These are phyloP conservation scores for Solanum pinnatisectum DNA, from an alignment of 257 asterid genomes.

Conservation along the genomic window DNA sequence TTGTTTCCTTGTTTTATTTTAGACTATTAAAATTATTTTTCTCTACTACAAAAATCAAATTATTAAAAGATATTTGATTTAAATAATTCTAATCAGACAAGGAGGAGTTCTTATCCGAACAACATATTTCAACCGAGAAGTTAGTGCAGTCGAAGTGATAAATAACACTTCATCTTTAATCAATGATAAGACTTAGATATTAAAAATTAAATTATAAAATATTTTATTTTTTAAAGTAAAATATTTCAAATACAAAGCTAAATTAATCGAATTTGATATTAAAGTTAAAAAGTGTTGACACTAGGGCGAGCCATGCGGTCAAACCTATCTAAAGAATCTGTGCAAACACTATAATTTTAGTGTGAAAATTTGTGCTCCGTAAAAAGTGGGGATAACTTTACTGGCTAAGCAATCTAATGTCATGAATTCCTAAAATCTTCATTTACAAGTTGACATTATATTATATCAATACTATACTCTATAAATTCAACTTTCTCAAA, in stretches of 20 bases:
- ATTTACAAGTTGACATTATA: neutral
- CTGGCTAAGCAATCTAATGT: neutral
- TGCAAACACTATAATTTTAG: neutral
- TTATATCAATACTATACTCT: neutral
- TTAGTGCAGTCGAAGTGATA: neutral
- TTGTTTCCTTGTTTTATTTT: neutral
- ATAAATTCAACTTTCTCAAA: neutral
- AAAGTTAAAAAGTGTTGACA: neutral
- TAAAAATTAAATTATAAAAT: neutral
- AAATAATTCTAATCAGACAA: neutral
- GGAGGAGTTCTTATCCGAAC: neutral
- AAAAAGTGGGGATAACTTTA: conserved; percentile 3
- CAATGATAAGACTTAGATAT: rapidly evolving
- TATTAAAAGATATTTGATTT: neutral
- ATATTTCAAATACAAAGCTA: rapidly evolving
- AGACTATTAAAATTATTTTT: neutral
- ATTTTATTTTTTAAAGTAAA: neutral
- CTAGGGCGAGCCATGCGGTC: neutral
- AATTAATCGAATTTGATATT: neutral
- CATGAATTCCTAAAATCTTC: neutral
- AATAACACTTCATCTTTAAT: neutral
- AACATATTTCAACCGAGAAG: neutral
- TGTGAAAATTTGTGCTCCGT: neutral
- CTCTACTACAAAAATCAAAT: neutral
- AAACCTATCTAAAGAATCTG: neutral